These are phyloP conservation scores for Keithomyces neogunnii DNA, from an alignment of 2,329 filamentous ascomycete species.

Conservation along the genomic window DNA sequence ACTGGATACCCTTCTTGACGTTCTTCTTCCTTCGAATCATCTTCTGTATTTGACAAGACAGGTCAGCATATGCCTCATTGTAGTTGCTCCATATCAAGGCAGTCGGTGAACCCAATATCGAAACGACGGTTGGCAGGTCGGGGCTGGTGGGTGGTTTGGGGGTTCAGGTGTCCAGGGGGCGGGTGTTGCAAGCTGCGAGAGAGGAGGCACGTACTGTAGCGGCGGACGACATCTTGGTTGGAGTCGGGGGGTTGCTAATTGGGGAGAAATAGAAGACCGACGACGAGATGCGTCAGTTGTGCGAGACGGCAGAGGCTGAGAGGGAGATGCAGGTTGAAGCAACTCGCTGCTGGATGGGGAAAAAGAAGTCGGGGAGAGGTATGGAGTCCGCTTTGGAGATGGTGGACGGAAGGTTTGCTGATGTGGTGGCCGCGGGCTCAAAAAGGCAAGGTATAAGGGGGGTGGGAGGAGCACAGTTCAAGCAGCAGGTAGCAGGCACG, in stretches of 20 bases:
- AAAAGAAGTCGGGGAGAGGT: conserved; percentile 6
- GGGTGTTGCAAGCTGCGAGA: neutral
- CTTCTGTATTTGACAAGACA: conserved; percentile 45
- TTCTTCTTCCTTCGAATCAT: conserved; percentile 99
- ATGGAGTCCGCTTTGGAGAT: conserved; percentile 6
- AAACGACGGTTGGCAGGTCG: conserved; percentile 3
- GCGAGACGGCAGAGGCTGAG: conserved; percentile 3
- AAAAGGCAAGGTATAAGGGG: conserved; percentile 3
- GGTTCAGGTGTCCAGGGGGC: conserved; percentile 1
- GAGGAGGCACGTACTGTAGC: conserved; percentile 10
- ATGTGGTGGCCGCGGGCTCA: conserved; percentile 1
- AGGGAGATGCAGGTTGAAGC: conserved; percentile 3
- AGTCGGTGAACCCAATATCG: conserved; percentile 6
- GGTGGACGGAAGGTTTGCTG: conserved; percentile 5
- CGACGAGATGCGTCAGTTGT: conserved; percentile 10
- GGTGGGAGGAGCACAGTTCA: neutral
- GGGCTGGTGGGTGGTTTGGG: neutral
- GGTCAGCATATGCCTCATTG: conserved; percentile 16
- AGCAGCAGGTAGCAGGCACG: conserved; percentile 1
- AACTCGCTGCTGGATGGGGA: conserved; percentile 8
- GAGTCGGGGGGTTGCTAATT: conserved; percentile 6
- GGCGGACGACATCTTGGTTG: conserved; percentile 17
- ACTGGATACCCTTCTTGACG: conserved; percentile 99
- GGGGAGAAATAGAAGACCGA: conserved; percentile 7
- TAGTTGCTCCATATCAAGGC: conserved; percentile 1